Evolutionary conservation across 305 asterid species (phyloP).

Genomic region (Withania somnifera): DNA sequence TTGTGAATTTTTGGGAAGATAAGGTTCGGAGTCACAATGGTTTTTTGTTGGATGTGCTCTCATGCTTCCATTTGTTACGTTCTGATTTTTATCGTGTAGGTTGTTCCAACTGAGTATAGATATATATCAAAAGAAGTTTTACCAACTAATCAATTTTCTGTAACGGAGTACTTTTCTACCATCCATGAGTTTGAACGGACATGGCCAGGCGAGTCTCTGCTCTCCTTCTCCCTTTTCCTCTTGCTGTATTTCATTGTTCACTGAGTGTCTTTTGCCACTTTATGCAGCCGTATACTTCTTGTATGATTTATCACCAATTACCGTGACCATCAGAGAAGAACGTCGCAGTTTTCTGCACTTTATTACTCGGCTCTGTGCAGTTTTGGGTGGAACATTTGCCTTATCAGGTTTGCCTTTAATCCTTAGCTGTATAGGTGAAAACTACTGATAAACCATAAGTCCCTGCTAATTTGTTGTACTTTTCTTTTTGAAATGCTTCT

Average conservation of each 20-base stretch:
- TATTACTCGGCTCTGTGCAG: slow-evolving; percentile 94
- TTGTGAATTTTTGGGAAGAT: not conserved
- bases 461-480: not conserved
- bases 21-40: not conserved
- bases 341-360: slow-evolving; percentile 98
- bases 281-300: slow-evolving; percentile 86
- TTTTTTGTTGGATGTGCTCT: not conserved
- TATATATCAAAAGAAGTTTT: slow-evolving; percentile 71
- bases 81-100: slow-evolving; percentile 30
- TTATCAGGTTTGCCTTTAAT: slow-evolving; percentile 49
- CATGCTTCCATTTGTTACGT: slow-evolving; percentile 3
- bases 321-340: slow-evolving; percentile 94
- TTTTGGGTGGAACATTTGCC: slow-evolving; percentile 97
- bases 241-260: not conserved
- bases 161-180: slow-evolving; percentile 85
- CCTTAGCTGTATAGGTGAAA: not conserved
- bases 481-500: not conserved
- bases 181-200: slow-evolving; percentile 57
- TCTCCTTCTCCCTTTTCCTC: not conserved
- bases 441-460: not conserved
- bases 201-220: slow-evolving; percentile 72
- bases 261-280: not conserved
- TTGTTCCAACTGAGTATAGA: slow-evolving; percentile 93
- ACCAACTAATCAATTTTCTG: slow-evolving; percentile 92
- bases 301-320: slow-evolving; percentile 95